Evolutionary conservation across 768 basidiomycete genomes (phyloP).

Genomic region (Lyophyllum semitale): DNA sequence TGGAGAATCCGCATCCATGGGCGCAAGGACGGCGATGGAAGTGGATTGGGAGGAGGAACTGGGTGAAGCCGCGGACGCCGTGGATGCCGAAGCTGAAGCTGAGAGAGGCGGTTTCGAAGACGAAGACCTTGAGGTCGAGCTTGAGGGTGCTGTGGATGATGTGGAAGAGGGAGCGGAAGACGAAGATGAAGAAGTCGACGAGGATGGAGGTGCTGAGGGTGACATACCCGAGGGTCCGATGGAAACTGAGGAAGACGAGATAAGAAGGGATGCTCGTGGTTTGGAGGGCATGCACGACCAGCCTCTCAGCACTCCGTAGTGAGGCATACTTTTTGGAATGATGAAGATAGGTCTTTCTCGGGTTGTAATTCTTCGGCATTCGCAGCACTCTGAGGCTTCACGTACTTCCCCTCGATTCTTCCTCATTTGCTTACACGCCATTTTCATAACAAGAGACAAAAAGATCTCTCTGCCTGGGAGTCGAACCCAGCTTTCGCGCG

Average conservation of each 20-base stretch:
- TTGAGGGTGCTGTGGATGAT: conserved; percentile 37
- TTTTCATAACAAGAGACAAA: no score
- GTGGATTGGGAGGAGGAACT: conserved; percentile 28
- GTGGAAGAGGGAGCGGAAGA: conserved; percentile 31
- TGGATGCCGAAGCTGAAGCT: conserved; percentile 24
- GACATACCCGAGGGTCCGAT: conserved; percentile 32
- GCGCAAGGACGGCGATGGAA: conserved; percentile 31
- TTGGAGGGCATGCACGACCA: conserved; percentile 4
- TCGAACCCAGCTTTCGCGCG: no score
- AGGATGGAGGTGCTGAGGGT: conserved; percentile 30
- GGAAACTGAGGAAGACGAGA: conserved; percentile 38
- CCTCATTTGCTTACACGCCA: no score
- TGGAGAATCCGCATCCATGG: conserved; percentile 30
- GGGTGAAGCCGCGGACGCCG: conserved; percentile 27
- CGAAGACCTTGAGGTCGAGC: conserved; percentile 24
- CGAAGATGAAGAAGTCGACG: conserved; percentile 21
- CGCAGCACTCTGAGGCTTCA: no score
- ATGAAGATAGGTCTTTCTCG: no score
- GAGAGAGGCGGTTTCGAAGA: conserved; percentile 11
- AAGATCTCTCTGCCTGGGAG: no score
- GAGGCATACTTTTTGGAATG: neutral
- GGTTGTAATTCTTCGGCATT: no score
- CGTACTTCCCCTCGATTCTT: no score
- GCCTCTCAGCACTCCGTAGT: neutral
- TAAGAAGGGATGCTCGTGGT: conserved; percentile 14